Evolutionary conservation across 2,329 filamentous ascomycete species (phyloP), one percentile per base, ranked within the genome.

Genomic region (Monosporascus sp.): DNA sequence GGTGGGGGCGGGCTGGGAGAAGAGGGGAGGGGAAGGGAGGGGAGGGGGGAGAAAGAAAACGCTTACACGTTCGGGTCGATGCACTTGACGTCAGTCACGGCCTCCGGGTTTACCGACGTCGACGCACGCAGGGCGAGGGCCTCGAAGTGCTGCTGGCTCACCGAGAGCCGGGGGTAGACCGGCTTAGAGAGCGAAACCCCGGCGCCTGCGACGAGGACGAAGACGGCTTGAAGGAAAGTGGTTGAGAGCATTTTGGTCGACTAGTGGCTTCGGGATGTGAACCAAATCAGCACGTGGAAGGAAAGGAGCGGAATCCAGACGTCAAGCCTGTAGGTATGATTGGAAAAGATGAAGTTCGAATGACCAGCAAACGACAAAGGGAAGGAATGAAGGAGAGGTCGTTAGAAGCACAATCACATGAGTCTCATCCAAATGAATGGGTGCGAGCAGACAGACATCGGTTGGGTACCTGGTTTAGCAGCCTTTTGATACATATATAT

Each of bases 131-230:
- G 64, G 31, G 65, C 63, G 28, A 78, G 68, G 55, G 76, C 72
- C 61, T 78, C 74, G 51, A 75, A 68, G 58, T 78, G 72, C 48
- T 74, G 70, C 52, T 72, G 70, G 5, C 68, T 68, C 31, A 75
- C 71, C 7, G 67, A 65, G 54, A 72, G 72, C 37, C 66, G 68
- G 5, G 70, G 71, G 58, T 68, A 70, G 40, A 65, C 57, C 40
- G 66, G 65, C n/a, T 65, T 62, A n/a, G 72, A 68, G 20, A 67
- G 59, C 43, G 67, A 61, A 57, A 67, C 57, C 56, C 60, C 61
- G 37, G 65, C 61, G 55, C 69, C 57, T 48, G 67, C 57, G 52
- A 69, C 53, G 55, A 68, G 53, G 51, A 72, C 28, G 31, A 35
- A 55, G 51, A 72, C 50, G 51, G 65, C 55, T 46, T 66, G 55